Evolutionary conservation across 1,284 basidiomycete species (phyloP), one percentile per base, ranked within the genome.

Genomic region (Pascua sp.): DNA sequence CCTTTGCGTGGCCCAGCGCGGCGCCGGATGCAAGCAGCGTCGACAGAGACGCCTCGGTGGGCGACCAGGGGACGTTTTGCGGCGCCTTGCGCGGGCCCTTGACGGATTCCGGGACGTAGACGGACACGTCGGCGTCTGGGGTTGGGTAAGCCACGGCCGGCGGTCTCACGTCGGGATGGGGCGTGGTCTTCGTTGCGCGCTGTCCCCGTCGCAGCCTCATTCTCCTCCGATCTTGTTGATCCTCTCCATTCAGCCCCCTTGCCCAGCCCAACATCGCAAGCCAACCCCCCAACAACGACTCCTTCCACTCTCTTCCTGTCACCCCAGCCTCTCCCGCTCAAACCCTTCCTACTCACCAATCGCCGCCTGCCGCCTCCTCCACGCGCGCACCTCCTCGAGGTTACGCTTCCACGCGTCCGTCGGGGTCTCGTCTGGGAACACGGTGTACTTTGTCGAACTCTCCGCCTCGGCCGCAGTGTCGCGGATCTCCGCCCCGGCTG

Each of bases 21-120:
- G 96, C 93, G 38, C 92, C 92, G 8, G 93, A 83, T 0, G 96
- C 93, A 44, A 98, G 80, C 57, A 99, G 86, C 47, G 94, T 88
- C 10, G 92, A 94, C 47, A 95, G 81, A 85, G 86, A 65, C 5
- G 67, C 59, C 56, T 70, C 56, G 13, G 62, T 61, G 4, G 66
- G 61, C 49, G 49, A 58, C 17, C 54, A 60, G 24, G 62, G 60
- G 11, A 57, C 57, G 10, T 49, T 62, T 37, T 52, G 55, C 24
- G 47, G 53, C 42, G 40, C 50, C 55, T 42, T 15, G 36, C n/a
- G 32, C 18, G 36, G 2, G 15, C 17, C 37, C 49, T 51, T 48
- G 16, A 47, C 58, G 9, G 53, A 42, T 12, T 57, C 46, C 11
- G 65, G 67, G 16, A 70, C 53, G 61, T 70, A 69, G 13, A 67